Base-by-base conservation (phyloP, 129 eudicot genomes). In the Escallonia rubra region DNA sequence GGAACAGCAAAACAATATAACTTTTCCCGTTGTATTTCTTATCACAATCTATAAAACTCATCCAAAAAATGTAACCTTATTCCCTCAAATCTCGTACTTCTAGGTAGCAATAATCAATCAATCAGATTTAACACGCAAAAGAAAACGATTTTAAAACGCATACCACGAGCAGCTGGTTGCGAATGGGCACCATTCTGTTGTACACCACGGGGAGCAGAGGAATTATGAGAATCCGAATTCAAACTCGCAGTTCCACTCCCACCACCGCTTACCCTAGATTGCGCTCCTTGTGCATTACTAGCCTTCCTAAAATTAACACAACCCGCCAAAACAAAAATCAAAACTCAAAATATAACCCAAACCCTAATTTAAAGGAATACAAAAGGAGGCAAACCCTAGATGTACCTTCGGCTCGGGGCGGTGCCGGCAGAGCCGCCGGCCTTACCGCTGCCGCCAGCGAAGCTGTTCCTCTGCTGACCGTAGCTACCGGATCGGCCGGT, bases 401-500 rank as follows among this genome's bases (percentile, higher is more conserved):
- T 34, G 63, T 68, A 88, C 95, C 95, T 82, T 69, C 76, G 85
- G 72, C 68, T 77, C 69, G 82, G 65, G 77, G 80, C 23, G 78
- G 72, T 48, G 69, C 49, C 65, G 77, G 4, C 61, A 9, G 62
- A 56, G 60, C 85, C 83, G 43, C 86, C 88, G 65, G 89, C 90
- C 74, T 77, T 79, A 77, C 72, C 76, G 16, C 73, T 81, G 59
- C 86, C 87, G 49, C 97, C 62, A 34, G 84, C 8, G 75, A 59
- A 81, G 34, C 34, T 23, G 67, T 83, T 77, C 34, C 85, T 83
- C 12, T 76, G 81, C 50, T 83, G 74, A 72, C 67, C 75, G 54
- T 80, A 76, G 62, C 71, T 78, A 59, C 76, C 81, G 67, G 89
- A 80, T 81, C 95, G 91, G 61, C 87, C 86, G 70, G 95, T 54